phyloP scores from a whole-genome alignment of 1,139 yeast genomes.

The Debaryomyces sp. region DNA sequence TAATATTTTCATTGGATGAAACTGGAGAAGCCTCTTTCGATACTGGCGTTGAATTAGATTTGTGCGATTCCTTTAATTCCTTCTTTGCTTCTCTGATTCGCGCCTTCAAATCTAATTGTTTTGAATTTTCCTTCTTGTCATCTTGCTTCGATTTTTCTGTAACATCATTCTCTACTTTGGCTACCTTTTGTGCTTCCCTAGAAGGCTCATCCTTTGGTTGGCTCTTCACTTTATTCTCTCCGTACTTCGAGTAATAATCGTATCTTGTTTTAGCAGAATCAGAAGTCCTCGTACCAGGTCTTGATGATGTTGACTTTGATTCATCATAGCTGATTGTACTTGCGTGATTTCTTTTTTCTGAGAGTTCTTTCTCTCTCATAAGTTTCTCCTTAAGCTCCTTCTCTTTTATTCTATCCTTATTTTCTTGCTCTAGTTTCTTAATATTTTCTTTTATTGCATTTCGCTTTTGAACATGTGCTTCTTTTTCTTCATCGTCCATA shows the following conservation, averaged over 20 bases:
- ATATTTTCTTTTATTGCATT: constrained; percentile 21
- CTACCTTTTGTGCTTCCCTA: constrained; percentile 8
- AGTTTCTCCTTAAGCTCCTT: constrained; percentile 20
- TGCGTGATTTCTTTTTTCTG: constrained; percentile 14
- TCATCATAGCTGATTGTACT: constrained; percentile 25
- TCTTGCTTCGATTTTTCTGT: constrained; percentile 8
- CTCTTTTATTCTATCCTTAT: constrained; percentile 17
- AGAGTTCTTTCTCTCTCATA: constrained; percentile 16
- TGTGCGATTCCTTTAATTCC: constrained; percentile 18
- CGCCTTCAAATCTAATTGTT: constrained; percentile 20
- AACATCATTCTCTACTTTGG: constrained; percentile 3
- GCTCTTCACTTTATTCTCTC: constrained; percentile 10
- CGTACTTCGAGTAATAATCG: constrained; percentile 36
- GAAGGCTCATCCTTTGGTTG: constrained; percentile 9
- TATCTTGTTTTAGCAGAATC: constrained; percentile 25
- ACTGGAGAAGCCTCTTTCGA: constrained; percentile 9
- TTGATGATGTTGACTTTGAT: constrained; percentile 16
- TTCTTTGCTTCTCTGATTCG: constrained; percentile 27
- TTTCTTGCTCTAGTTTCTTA: constrained; percentile 22
- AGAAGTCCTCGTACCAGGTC: constrained; percentile 24
- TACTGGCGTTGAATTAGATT: constrained; percentile 1
- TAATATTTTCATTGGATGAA: not conserved
- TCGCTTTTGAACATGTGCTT: constrained; percentile 24
- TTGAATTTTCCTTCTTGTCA: constrained; percentile 7
- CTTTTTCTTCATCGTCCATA: constrained; percentile 38